A percentile compares a stretch with the other conserved stretches of the same genome.
phyloP scores from a whole-genome alignment of 495 filamentous ascomycete genomes.

The Aspergillus leporis region DNA sequence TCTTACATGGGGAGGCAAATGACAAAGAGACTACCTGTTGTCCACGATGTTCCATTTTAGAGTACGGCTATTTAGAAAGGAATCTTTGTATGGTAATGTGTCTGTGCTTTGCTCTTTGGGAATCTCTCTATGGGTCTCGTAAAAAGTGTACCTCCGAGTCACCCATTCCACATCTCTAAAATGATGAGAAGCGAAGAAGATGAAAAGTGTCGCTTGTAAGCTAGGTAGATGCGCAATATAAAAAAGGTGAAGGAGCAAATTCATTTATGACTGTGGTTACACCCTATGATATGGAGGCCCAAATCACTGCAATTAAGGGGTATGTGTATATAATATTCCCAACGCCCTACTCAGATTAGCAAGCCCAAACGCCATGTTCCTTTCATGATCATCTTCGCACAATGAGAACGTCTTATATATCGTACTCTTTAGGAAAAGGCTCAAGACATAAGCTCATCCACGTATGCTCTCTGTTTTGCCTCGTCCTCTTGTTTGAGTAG shows the following conservation, averaged over 20 bases:
- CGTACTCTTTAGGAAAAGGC: neutral
- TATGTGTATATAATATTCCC: slow-evolving; percentile 6
- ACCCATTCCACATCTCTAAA: neutral
- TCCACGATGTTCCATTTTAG: neutral
- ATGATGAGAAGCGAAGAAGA: neutral
- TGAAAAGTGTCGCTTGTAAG: neutral
- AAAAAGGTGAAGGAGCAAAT: neutral
- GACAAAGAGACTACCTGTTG: neutral
- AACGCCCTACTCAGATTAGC: neutral
- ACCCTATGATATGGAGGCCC: neutral
- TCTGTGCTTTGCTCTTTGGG: neutral
- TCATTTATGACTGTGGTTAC: neutral
- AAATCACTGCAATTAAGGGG: neutral
- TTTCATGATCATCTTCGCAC: neutral
- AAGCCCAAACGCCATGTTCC: slow-evolving; percentile 8
- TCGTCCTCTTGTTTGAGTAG: slow-evolving; percentile 66
- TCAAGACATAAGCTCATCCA: slow-evolving; percentile 74
- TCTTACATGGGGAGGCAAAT: neutral
- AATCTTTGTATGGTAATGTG: neutral
- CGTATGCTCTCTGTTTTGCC: slow-evolving; percentile 62
- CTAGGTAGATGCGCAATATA: neutral
- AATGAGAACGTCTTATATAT: neutral
- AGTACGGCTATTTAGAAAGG: neutral
- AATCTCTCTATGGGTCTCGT: neutral
- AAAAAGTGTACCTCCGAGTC: neutral